A percentile compares a stretch with the other conserved stretches of the same genome.
Evolutionary conservation across 139 green algal species (phyloP).

Genomic region (Volvox reticuliferus): DNA sequence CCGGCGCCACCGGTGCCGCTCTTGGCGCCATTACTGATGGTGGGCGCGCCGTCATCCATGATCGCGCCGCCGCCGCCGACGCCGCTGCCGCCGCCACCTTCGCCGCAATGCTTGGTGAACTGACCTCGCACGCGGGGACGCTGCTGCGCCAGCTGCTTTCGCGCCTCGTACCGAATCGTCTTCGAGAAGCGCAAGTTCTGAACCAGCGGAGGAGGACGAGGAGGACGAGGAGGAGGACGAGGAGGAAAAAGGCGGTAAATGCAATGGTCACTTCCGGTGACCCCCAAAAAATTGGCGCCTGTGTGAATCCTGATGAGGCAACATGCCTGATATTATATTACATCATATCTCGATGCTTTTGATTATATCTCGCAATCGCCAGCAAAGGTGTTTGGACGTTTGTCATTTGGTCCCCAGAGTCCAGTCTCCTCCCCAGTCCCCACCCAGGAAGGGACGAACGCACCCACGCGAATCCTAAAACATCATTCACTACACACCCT

Average conservation of each 20-base stretch:
- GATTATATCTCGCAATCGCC: too few relatives aligned
- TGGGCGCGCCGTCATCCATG: slow-evolving; percentile 18
- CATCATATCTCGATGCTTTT: too few relatives aligned
- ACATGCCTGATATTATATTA: too few relatives aligned
- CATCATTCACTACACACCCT: too few relatives aligned
- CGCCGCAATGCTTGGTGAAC: slow-evolving; percentile 65
- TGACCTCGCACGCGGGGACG: slow-evolving; percentile 74
- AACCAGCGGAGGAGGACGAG: background rate
- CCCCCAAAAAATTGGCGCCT: background rate
- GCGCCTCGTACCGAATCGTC: slow-evolving; percentile 80
- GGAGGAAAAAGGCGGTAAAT: background rate
- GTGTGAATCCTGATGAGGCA: background rate
- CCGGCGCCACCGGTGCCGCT: slow-evolving; percentile 17
- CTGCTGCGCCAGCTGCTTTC: slow-evolving; percentile 75
- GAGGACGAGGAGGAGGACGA: background rate
- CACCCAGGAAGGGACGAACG: too few relatives aligned
- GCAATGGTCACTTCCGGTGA: background rate
- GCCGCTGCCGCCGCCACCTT: background rate
- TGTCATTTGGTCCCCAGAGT: too few relatives aligned
- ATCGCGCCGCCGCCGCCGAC: background rate
- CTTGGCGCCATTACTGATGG: slow-evolving; percentile 31
- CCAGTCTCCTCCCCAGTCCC: too few relatives aligned
- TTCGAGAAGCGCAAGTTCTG: slow-evolving; percentile 72
- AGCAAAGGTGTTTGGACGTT: too few relatives aligned
- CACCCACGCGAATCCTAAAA: too few relatives aligned